These are phyloP conservation scores for Terana coerulea DNA, from an alignment of 768 basidiomycete species.

Conservation along the genomic window DNA sequence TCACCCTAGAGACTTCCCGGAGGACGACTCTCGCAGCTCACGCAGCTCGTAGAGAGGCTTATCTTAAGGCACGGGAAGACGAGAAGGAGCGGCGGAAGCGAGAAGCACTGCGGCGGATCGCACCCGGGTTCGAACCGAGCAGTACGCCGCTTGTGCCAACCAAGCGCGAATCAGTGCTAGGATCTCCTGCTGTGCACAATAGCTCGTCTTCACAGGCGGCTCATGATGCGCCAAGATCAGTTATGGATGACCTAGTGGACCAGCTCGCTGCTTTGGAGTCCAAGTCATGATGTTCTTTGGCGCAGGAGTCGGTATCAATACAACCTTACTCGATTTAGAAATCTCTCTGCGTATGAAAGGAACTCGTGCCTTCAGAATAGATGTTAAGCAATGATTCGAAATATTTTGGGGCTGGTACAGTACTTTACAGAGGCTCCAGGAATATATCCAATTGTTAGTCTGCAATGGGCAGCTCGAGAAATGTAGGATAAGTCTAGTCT, in stretches of 20 bases:
- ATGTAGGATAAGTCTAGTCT: too few species aligned
- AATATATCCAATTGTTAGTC: too few species aligned
- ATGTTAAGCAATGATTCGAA: too few species aligned
- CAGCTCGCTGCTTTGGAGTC: constrained; percentile 69
- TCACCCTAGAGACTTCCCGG: constrained; percentile 71
- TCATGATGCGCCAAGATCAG: constrained; percentile 35
- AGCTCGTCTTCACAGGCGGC: constrained; percentile 17
- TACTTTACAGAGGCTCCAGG: too few species aligned
- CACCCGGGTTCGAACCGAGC: constrained; percentile 78
- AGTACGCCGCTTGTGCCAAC: constrained; percentile 57
- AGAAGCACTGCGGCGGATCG: constrained; percentile 71
- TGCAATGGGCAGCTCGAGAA: too few species aligned
- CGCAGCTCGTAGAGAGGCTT: constrained; percentile 61
- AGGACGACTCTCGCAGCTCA: constrained; percentile 62
- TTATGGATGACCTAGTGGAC: constrained; percentile 80
- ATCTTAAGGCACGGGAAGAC: constrained; percentile 65
- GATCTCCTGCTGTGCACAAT: constrained; percentile 19
- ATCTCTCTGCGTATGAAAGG: too few species aligned
- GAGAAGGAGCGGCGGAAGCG: constrained; percentile 61
- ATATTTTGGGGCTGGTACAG: too few species aligned
- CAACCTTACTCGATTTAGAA: too few species aligned
- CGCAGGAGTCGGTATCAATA: too few species aligned
- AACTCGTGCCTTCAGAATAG: too few species aligned
- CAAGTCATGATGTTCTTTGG: too few species aligned
- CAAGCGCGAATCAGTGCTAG: constrained; percentile 27